These are phyloP conservation scores for Ogataea salicorniae DNA, from an alignment of 805 yeast genomes.

Conservation along the genomic window DNA sequence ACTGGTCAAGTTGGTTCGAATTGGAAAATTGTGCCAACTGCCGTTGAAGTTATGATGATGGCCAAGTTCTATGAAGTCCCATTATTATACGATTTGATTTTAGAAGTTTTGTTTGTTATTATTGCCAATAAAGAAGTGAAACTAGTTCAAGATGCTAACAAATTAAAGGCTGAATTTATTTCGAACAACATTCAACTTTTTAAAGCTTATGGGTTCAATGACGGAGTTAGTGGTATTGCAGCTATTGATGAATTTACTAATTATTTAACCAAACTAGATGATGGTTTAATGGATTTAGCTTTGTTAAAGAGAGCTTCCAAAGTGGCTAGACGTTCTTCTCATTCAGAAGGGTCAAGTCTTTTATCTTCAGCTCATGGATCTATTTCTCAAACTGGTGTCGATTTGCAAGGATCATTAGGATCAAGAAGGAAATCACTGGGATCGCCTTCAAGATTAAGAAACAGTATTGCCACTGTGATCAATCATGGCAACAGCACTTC, in stretches of 20 bases:
- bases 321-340: conserved; percentile 18
- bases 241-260: conserved; percentile 47
- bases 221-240: conserved; percentile 16
- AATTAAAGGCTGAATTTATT: conserved; percentile 21
- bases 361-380: conserved; percentile 1
- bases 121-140: conserved; percentile 63
- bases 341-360: conserved; percentile 2
- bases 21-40: conserved; percentile 68
- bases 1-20: conserved; percentile 77
- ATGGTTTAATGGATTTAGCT: conserved; percentile 56
- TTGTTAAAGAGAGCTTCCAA: conserved; percentile 45
- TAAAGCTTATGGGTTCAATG: conserved; percentile 5
- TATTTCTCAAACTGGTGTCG: background rate
- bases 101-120: conserved; percentile 65
- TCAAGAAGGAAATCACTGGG: conserved; percentile 3
- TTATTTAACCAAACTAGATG: conserved; percentile 56
- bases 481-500: background rate
- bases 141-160: conserved; percentile 36
- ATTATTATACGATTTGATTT: conserved; percentile 59
- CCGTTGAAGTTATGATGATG: conserved; percentile 56
- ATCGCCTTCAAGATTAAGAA: conserved; percentile 5
- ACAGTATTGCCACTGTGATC: conserved; percentile 4
- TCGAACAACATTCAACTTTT: conserved; percentile 6
- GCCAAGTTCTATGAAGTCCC: conserved; percentile 68
- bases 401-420: background rate